A percentile compares a stretch with the other conserved stretches of the same genome.
Conservation (phyloP, 75 land plant genomes). For the Gnetum montanum region DNA sequence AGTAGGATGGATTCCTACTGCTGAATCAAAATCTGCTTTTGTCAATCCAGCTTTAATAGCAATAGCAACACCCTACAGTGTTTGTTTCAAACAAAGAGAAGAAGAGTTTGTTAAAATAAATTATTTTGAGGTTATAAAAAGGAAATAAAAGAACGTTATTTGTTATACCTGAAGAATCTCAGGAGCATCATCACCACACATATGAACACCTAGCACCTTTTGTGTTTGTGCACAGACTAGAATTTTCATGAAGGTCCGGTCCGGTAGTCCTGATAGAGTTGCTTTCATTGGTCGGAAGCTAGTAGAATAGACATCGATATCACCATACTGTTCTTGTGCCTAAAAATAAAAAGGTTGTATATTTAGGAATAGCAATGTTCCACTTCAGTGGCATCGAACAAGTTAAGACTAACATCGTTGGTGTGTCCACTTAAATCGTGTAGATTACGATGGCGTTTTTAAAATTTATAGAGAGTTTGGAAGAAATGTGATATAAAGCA, state of each 20-base stretch:
- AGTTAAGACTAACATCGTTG: too few species aligned
- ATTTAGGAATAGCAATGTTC: too few species aligned
- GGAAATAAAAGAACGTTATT: too few species aligned
- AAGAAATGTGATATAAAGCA: too few species aligned
- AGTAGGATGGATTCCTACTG: conserved; percentile 97
- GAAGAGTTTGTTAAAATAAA: neutral
- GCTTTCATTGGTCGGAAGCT: conserved; percentile 91
- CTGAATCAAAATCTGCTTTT: conserved; percentile 86
- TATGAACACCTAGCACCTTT: conserved; percentile 84
- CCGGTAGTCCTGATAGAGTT: conserved; percentile 92
- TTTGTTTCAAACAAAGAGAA: conserved; percentile 1
- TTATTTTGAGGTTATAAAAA: neutral
- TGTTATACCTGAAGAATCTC: conserved; percentile 92
- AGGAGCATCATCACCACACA: conserved; percentile 96
- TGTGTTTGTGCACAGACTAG: conserved; percentile 75
- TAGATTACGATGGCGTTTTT: too few species aligned
- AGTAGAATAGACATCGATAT: conserved; percentile 82
- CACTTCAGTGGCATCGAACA: too few species aligned
- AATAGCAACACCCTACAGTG: conserved; percentile 81
- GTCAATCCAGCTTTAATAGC: conserved; percentile 94
- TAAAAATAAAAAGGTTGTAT: too few species aligned
- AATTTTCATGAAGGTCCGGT: conserved; percentile 86
- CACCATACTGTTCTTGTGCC: conserved; percentile 83
- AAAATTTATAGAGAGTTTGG: too few species aligned
- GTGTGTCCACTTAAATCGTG: too few species aligned